phyloP scores from a whole-genome alignment of 805 yeast genomes.

The Metschnikowia cerradonensis region DNA sequence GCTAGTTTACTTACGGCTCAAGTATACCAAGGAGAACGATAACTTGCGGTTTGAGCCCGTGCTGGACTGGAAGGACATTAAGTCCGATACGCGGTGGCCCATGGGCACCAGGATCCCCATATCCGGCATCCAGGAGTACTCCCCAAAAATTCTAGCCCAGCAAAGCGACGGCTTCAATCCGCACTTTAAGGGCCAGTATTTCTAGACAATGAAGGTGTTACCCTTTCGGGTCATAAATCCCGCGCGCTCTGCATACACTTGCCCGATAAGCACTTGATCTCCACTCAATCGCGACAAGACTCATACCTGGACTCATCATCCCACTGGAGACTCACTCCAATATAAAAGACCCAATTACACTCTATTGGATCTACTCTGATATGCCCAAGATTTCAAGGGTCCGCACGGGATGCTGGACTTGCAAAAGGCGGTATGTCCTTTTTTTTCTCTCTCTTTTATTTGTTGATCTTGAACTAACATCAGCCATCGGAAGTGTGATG shows the following conservation, averaged over 20 bases:
- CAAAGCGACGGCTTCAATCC: not conserved
- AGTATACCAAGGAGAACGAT: slow-evolving; percentile 42
- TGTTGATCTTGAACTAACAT: slow-evolving; percentile 9
- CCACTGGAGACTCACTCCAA: no score
- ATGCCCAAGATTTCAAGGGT: slow-evolving; percentile 46
- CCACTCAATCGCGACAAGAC: not conserved
- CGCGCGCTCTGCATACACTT: not conserved
- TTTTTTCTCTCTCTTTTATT: no score
- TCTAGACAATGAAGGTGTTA: not conserved
- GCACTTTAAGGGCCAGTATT: slow-evolving; percentile 1
- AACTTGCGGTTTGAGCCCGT: slow-evolving; percentile 36
- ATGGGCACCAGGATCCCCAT: slow-evolving; percentile 36
- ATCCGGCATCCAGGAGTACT: slow-evolving; percentile 22
- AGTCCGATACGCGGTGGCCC: slow-evolving; percentile 42
- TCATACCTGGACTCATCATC: no score
- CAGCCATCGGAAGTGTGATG: slow-evolving; percentile 56
- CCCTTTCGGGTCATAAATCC: not conserved
- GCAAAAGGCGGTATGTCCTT: slow-evolving; percentile 43
- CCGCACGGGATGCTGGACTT: slow-evolving; percentile 57
- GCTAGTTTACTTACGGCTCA: slow-evolving; percentile 35
- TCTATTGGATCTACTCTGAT: no score
- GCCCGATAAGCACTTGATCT: not conserved
- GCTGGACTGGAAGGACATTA: slow-evolving; percentile 31
- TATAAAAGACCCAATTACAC: no score
- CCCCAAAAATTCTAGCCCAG: slow-evolving; percentile 16